These are phyloP conservation scores for Crithidia bombi DNA, from an alignment of 208 protist species.

Conservation along the genomic window DNA sequence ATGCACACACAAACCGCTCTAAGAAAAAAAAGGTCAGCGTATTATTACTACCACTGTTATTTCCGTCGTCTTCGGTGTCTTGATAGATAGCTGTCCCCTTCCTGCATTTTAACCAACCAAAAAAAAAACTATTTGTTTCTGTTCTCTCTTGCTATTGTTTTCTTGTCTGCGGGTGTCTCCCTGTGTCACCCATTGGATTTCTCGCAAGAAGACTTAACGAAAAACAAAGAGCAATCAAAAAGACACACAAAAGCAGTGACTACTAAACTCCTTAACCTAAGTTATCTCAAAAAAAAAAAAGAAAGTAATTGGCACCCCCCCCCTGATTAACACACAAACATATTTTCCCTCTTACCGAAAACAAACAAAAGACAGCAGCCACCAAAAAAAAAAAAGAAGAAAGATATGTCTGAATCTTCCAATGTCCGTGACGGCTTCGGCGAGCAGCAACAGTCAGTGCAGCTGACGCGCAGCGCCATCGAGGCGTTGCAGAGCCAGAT, in stretches of 20 bases:
- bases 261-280: background rate
- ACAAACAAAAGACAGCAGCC: background rate
- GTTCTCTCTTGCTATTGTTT: background rate
- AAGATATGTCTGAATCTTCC: slow-evolving; percentile 26
- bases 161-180: no score
- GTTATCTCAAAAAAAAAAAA: background rate
- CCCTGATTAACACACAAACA: background rate
- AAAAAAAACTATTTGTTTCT: background rate
- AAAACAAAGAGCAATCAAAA: no score
- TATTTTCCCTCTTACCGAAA: background rate
- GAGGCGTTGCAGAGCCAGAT: slow-evolving; percentile 38
- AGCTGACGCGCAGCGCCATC: slow-evolving; percentile 17
- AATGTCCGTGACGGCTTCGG: slow-evolving; percentile 22
- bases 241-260: slow-evolving; percentile 1
- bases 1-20: no score
- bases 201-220: no score
- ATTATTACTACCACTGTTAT: background rate
- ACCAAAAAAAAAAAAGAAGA: background rate
- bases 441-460: slow-evolving; percentile 26
- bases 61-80: background rate
- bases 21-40: background rate
- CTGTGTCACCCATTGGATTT: no score
- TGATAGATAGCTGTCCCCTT: background rate
- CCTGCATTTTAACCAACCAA: no score
- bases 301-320: background rate